Percentiles rank a stretch among this genome's conserved stretches.
phyloP scores from a whole-genome alignment of 768 basidiomycete genomes.

The Agrocybe pediades region DNA sequence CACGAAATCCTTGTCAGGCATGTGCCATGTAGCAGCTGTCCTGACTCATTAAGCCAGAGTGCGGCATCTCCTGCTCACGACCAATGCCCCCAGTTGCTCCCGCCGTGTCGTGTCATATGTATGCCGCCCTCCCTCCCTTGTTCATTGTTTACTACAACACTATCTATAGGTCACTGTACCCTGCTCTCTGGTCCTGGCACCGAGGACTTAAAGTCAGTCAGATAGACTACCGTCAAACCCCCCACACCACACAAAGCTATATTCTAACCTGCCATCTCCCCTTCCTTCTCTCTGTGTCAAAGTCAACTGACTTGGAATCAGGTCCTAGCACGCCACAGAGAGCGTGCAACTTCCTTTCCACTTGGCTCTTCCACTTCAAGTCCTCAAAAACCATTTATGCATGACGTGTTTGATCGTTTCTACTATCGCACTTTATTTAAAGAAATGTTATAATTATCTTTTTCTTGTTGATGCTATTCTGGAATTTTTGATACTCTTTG shows the following conservation, averaged over 20 bases:
- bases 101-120: background rate
- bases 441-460: background rate
- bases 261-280: background rate
- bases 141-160: background rate
- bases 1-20: background rate
- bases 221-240: background rate
- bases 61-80: too few relatives aligned
- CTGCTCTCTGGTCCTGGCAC: background rate
- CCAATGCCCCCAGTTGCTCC: too few relatives aligned
- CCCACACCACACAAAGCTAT: background rate
- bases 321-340: background rate
- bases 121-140: background rate
- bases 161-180: background rate
- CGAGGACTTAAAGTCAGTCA: background rate
- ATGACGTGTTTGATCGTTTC: background rate
- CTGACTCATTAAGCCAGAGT: background rate
- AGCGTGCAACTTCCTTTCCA: background rate
- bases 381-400: background rate
- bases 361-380: background rate
- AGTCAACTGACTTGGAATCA: constrained; percentile 1
- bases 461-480: background rate
- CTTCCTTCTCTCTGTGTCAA: too few relatives aligned
- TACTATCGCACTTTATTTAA: background rate
- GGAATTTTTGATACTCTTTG: background rate
- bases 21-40: background rate